phyloP scores from a whole-genome alignment of 2,329 filamentous ascomycete species.

The Pseudogymnoascus sp. region DNA sequence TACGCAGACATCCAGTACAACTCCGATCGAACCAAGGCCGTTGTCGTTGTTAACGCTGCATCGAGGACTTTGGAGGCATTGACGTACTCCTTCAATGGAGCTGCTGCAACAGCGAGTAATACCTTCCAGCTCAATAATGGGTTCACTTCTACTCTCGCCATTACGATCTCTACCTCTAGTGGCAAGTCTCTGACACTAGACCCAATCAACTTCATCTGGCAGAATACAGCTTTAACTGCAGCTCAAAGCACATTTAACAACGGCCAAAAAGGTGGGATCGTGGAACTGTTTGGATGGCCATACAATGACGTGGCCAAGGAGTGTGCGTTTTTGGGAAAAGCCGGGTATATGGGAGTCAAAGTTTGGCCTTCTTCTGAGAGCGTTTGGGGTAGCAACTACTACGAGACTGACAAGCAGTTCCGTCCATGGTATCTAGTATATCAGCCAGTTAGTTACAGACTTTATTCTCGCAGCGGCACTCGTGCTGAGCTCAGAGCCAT shows the following conservation, averaged over 20 bases:
- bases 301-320: constrained; percentile 27
- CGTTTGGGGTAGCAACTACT: constrained; percentile 27
- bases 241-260: constrained; percentile 23
- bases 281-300: constrained; percentile 28
- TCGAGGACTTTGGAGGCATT: constrained; percentile 23
- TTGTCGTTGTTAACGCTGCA: constrained; percentile 24
- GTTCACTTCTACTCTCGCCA: constrained; percentile 17
- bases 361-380: constrained; percentile 27
- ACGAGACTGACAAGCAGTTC: constrained; percentile 26
- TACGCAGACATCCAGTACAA: constrained; percentile 29
- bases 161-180: constrained; percentile 21
- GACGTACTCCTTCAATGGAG: constrained; percentile 18
- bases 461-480: constrained; percentile 26
- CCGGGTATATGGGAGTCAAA: constrained; percentile 28
- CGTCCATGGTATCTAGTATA: constrained; percentile 27
- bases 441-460: constrained; percentile 26
- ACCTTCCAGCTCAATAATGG: constrained; percentile 21
- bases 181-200: constrained; percentile 24
- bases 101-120: constrained; percentile 17
- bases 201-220: constrained; percentile 26
- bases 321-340: constrained; percentile 25
- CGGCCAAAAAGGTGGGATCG: constrained; percentile 27
- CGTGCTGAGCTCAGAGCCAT: constrained; percentile 19
- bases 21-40: constrained; percentile 22
- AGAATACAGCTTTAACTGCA: constrained; percentile 21